Percentiles rank a stretch among this genome's conserved stretches.
phyloP scores from a whole-genome alignment of 352 stramenopile species.

The Elongisporangium anandrum region DNA sequence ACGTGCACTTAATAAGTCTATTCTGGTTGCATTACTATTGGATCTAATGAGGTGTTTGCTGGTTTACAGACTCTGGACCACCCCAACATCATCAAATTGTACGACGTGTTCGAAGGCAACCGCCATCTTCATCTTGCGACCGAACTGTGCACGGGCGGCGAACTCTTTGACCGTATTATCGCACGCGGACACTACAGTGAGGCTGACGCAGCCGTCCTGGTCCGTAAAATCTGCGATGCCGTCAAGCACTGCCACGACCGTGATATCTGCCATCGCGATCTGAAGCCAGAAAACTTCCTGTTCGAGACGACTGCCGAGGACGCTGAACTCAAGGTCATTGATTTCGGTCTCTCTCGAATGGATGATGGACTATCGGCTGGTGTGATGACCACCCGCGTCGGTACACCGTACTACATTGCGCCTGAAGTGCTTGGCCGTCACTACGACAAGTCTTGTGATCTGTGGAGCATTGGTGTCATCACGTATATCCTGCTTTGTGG shows the following conservation, averaged over 20 bases:
- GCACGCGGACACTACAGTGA: slow-evolving; percentile 95
- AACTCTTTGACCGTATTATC: slow-evolving; percentile 94
- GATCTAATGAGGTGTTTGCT: neutral
- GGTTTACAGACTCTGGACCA: slow-evolving; percentile 78
- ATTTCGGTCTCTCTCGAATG: slow-evolving; percentile 96
- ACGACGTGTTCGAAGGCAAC: slow-evolving; percentile 96
- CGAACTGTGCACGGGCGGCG: slow-evolving; percentile 96
- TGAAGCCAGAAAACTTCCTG: slow-evolving; percentile 98
- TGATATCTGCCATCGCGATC: slow-evolving; percentile 96
- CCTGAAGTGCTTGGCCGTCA: slow-evolving; percentile 91
- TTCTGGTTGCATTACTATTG: neutral
- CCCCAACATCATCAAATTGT: slow-evolving; percentile 98
- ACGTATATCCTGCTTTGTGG: slow-evolving; percentile 95
- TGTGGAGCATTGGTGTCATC: slow-evolving; percentile 96
- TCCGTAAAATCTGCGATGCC: slow-evolving; percentile 96
- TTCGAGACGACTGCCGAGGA: slow-evolving; percentile 90
- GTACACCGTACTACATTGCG: slow-evolving; percentile 95
- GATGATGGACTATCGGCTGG: slow-evolving; percentile 77
- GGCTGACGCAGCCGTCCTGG: slow-evolving; percentile 91
- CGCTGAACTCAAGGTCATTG: slow-evolving; percentile 97
- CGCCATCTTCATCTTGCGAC: slow-evolving; percentile 97
- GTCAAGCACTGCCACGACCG: slow-evolving; percentile 97
- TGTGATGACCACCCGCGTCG: slow-evolving; percentile 95
- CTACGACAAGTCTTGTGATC: slow-evolving; percentile 96
- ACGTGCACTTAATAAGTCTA: slow-evolving; percentile 9